Evolutionary conservation across 139 green algal species (phyloP).

Genomic region (Chlorella ohadii): DNA sequence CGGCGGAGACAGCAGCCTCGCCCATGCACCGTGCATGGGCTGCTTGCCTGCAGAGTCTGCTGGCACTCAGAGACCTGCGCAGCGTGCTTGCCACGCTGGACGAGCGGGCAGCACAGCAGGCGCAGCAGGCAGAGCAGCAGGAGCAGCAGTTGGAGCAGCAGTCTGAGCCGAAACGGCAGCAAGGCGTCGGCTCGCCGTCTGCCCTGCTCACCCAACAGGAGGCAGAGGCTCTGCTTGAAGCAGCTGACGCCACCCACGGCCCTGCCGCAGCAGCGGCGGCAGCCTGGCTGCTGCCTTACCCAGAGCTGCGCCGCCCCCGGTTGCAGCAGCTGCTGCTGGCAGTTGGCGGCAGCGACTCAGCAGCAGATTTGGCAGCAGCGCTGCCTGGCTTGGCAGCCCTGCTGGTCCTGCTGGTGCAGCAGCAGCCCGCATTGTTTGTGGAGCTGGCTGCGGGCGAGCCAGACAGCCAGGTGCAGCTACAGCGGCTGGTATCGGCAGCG

Average conservation of each 20-base stretch:
- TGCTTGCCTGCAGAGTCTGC: slow-evolving; percentile 14
- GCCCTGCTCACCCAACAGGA: slow-evolving; percentile 8
- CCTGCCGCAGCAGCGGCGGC: slow-evolving; percentile 14
- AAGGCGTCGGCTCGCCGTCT: background rate
- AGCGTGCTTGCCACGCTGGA: slow-evolving; percentile 29
- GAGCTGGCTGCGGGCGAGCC: background rate
- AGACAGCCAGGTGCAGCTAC: background rate
- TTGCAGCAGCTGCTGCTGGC: slow-evolving; percentile 16
- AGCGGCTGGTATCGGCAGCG: background rate
- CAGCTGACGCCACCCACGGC: slow-evolving; percentile 24
- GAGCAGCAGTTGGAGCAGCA: slow-evolving; percentile 3
- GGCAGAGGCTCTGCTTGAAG: slow-evolving; percentile 3
- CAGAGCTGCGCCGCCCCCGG: background rate
- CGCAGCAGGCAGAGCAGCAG: background rate
- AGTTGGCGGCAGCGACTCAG: background rate
- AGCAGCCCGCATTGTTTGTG: background rate
- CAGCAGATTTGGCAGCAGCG: background rate
- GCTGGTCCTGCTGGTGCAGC: background rate
- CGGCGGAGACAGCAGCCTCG: background rate
- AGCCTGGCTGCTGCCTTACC: slow-evolving; percentile 20
- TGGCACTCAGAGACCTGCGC: background rate
- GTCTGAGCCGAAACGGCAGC: background rate
- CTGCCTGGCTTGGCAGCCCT: slow-evolving; percentile 1
- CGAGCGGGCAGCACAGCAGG: background rate
- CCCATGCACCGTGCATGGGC: slow-evolving; percentile 28